Base-by-base conservation (phyloP, 73 alveolate genomes). In the Paramecium sexaurelia region DNA sequence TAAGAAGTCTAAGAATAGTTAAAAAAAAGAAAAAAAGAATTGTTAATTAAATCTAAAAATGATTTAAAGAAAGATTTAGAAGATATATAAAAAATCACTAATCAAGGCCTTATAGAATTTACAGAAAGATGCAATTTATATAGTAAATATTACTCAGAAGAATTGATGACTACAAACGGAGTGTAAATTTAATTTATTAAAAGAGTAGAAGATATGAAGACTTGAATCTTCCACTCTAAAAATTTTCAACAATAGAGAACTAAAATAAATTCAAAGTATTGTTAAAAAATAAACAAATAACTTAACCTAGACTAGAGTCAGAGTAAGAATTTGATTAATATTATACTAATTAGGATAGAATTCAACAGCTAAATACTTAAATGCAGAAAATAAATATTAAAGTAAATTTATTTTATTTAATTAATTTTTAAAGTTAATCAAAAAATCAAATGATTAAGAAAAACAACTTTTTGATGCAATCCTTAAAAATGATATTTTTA, bases 111-210 rank as follows among this genome's bases (percentile, higher is more conserved):
- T 36, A 73, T 27, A 22, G 87, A 73, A 36, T 73, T 73, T 39
- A 32, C 15, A 32, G 57, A 73, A 33, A 73, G 57, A 36, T 33
- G 55, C 20, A 39, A 39, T 39, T 33, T 73, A 35, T 73, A 73
- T 73, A 33, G 61, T 5, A 73, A 73, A 33, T 73, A 73, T 39
- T 73, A 73, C 7, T 73, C 87, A 73, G 55, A 73, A 20, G 87
- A 73, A 11, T 39, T 73, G 57, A 73, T 73, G 66, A 73, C 55
- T 29, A 61, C 87, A 15, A 36, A 11, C 9, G 55, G 66, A 73
- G 1, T 1, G 87, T 73, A 73, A 36, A 13, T 17, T n/a, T 20
- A 51, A 39, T 36, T 33, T 4, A 1, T 32, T 61, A 61, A 10
- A n/a, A 11, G 1, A 2, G 0, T 33, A 73, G 87, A 1, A 32